Evolutionary conservation across 169 alveolate species (phyloP), one percentile per base, ranked within the genome.

Genomic region (Sarcocystis neurona): DNA sequence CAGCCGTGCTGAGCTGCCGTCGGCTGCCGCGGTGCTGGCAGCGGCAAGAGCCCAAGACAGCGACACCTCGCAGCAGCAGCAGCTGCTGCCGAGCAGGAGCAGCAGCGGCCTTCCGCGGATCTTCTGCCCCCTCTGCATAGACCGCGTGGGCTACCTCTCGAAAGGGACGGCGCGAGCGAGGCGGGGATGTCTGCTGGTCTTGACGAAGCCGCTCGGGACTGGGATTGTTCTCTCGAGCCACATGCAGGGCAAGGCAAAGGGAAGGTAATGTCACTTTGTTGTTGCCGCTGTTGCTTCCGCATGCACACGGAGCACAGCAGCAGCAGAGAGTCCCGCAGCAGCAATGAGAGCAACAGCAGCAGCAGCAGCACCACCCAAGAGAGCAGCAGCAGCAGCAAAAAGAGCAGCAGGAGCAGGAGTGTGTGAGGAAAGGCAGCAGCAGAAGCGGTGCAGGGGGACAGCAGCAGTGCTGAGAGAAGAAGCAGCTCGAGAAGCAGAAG

Each of bases 131-230:
- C 4, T 5, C 6, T 63, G 75, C 75, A 5, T 63, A 20, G 75
- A 20, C 39, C 41, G 75, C 43, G 34, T 72, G 6, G 53, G 82
- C 34, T 72, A 72, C 53, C 58, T 85, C 58, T 41, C 70, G 56
- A 85, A 85, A 58, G 90, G 90, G 23, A 85, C 77, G 63, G 79
- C 74, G 12, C 50, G 79, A 18, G 78, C 78, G 80, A 27, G 37
- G 63, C 63, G 32, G 20, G 91, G 91, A 2, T 70, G 56, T 48
- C 79, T 53, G 47, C 82, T 87, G 68, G 72, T 87, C 37, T 82
- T 87, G 56, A 78, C 91, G 48, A 87, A 87, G 56, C 80, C 87
- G n/a, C n/a, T 87, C 4, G 91, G 91, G 37, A 77, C 87, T 0
- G 91, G 91, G 32, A 39, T 74, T 18, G 41, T 87, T 0, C 37